Percentiles rank a stretch among this genome's conserved stretches.
These are phyloP conservation scores for Boletus rubescentipes DNA, from an alignment of 768 basidiomycete species.

Conservation along the genomic window DNA sequence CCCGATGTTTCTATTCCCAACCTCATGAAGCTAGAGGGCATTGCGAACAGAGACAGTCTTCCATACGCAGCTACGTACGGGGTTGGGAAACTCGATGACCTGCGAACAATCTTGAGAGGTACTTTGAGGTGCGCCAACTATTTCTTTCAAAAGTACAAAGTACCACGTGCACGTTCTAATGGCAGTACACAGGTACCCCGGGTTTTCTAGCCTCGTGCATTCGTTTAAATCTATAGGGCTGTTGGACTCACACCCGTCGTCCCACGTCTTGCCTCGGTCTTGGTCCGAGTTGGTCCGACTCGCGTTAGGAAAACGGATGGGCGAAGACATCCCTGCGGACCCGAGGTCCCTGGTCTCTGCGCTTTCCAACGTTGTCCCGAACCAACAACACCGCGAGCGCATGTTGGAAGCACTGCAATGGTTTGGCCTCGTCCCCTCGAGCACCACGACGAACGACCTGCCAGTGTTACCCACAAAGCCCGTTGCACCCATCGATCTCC, in stretches of 20 bases:
- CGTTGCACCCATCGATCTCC: constrained; percentile 64
- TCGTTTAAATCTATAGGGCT: constrained; percentile 71
- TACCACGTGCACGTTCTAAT: background rate
- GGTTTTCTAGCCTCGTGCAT: constrained; percentile 73
- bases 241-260: constrained; percentile 40
- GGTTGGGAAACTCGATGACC: constrained; percentile 39
- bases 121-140: constrained; percentile 62
- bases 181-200: constrained; percentile 63
- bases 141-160: background rate
- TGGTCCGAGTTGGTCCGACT: constrained; percentile 40
- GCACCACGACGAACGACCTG: constrained; percentile 17
- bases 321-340: constrained; percentile 30
- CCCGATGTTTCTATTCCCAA: constrained; percentile 63
- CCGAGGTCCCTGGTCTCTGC: constrained; percentile 35
- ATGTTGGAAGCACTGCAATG: constrained; percentile 48
- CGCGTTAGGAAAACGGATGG: constrained; percentile 31
- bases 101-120: constrained; percentile 76
- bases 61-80: constrained; percentile 67
- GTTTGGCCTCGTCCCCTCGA: constrained; percentile 13
- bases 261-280: constrained; percentile 17
- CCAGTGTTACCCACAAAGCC: constrained; percentile 45
- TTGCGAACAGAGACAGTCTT: constrained; percentile 84
- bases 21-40: constrained; percentile 70
- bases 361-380: constrained; percentile 22
- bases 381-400: constrained; percentile 21